Percentiles rank a stretch among this genome's conserved stretches.
These are phyloP conservation scores for Talaromyces stipitatus DNA, from an alignment of 495 filamentous ascomycete genomes.

Conservation along the genomic window DNA sequence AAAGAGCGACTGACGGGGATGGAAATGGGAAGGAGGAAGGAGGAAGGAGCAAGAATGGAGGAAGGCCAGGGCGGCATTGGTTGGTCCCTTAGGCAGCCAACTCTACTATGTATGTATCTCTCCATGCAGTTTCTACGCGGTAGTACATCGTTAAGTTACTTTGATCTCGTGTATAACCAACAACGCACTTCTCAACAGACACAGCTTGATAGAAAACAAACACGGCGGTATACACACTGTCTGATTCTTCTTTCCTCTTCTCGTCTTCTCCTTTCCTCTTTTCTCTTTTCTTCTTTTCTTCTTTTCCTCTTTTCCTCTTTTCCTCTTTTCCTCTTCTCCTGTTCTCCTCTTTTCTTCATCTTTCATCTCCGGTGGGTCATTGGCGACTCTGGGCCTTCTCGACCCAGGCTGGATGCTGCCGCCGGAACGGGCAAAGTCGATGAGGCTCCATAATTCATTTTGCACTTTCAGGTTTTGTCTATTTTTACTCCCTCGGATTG, in stretches of 20 bases:
- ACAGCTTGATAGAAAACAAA: too few species aligned
- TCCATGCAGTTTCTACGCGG: neutral
- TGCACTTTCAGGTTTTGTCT: neutral
- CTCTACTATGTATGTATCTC: neutral
- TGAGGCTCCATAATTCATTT: slow-evolving; percentile 2
- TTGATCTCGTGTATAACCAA: too few species aligned
- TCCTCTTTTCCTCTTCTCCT: too few species aligned
- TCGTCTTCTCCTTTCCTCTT: too few species aligned
- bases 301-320: too few species aligned
- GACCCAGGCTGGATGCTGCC: slow-evolving; percentile 3
- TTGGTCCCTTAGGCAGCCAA: too few species aligned
- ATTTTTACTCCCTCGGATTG: neutral
- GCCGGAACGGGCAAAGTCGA: slow-evolving; percentile 3
- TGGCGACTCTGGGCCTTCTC: neutral
- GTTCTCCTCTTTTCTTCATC: too few species aligned
- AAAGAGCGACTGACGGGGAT: slow-evolving; percentile 8
- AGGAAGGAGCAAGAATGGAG: slow-evolving; percentile 5
- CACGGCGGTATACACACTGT: too few species aligned
- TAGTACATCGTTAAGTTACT: too few species aligned
- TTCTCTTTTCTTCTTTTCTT: too few species aligned
- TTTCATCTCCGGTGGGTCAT: neutral
- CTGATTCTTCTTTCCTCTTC: too few species aligned
- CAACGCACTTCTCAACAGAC: too few species aligned
- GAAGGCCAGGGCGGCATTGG: neutral
- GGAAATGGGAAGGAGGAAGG: slow-evolving; percentile 16